Base-by-base conservation (phyloP, 345 rosid species). In the Ceriops decandra region DNA sequence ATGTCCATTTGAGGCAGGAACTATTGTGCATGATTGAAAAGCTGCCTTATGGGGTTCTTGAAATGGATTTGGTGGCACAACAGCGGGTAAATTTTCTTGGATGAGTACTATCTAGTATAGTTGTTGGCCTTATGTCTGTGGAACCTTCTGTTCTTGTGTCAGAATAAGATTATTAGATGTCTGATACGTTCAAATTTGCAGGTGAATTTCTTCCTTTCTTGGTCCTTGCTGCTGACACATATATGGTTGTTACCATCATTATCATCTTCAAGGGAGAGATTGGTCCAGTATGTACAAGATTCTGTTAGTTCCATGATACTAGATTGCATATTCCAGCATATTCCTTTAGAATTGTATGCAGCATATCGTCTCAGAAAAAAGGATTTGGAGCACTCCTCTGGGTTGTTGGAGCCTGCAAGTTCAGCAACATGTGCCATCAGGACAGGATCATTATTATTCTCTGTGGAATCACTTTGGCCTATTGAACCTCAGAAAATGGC, bases 251-350 rank as follows among this genome's bases (percentile, higher is more conserved):
- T 91, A 68, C 91, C 98, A 57, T 70, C 90, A 49, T 80, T 71
- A 57, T 78, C 98, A 67, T 59, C 85, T 66, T 77, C 66, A 72
- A 88, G 91, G 82, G 95, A 87, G 74, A 80, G 76, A 77, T 71
- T 93, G 82, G 90, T 89, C 73, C 96, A 89, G 77, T 82, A 89
- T 75, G 83, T 93, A 58, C 90, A 89, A 74, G 86, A 77, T 79
- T 91, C 85, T 60, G 83, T 85, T 69, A 79, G 71, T 77, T 69
- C 90, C 6, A 52, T 84, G 77, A 87, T 93, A 75, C 72, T 93
- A 64, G 90, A 91, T 82, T 88, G 95, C 83, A 85, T 93, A 71
- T 89, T 91, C 77, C 97, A 91, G 85, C 96, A 93, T 79, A 87
- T 93, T 73, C 93, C 92, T 72, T 71, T 87, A 62, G 91, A 88